Evolutionary conservation across 192 early-diverging fungal species (phyloP), one percentile per base, ranked within the genome.

Genomic region (Backusella parvicylindrica): DNA sequence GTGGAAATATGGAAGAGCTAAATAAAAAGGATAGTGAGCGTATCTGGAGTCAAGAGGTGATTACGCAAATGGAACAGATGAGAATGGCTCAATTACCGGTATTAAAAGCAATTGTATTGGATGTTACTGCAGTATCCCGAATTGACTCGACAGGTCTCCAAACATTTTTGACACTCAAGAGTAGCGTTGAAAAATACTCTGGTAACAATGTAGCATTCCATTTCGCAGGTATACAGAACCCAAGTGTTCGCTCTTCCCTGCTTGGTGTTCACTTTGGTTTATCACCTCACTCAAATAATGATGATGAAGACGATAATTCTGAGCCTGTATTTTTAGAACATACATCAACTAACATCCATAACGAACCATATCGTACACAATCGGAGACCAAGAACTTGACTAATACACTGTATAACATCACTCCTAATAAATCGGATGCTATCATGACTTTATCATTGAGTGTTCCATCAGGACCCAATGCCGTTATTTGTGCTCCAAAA

Each of bases 61-160:
- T 32, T 6, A 66, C 28, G 2, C 32, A n/a, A 70, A 79, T 79
- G 63, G 81, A 70, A 21, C 70, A 86, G 21, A 81, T 87, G 16
- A 38, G 60, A 28, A n/a, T 18, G 23, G 31, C 32, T 3, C 56
- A 77, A 5, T 47, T 79, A 68, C 90, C 90, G 6, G 75, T 79
- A 18, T 82, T 96, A 33, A 82, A 87, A 16, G 90, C 94, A 7
- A 75, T 96, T 41, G 86, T 98, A 47, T 87, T 98, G 72, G 96
- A 98, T 72, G 91, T 98, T 74, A 77, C 88, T 0, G 89, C 89
- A 28, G 94, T 96, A 33, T 90, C 89, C 50, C 77, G 88, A 36
- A 79, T 96, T 31, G 96, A 98, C 74, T 86, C 91, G 4, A 93
- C 96, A 2, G 95, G 93, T 31, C 71, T 94, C 38, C 94, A 95